Evolutionary conservation across 768 basidiomycete genomes (phyloP), one percentile per base, ranked within the genome.

Genomic region (Termitomyces titanicus): DNA sequence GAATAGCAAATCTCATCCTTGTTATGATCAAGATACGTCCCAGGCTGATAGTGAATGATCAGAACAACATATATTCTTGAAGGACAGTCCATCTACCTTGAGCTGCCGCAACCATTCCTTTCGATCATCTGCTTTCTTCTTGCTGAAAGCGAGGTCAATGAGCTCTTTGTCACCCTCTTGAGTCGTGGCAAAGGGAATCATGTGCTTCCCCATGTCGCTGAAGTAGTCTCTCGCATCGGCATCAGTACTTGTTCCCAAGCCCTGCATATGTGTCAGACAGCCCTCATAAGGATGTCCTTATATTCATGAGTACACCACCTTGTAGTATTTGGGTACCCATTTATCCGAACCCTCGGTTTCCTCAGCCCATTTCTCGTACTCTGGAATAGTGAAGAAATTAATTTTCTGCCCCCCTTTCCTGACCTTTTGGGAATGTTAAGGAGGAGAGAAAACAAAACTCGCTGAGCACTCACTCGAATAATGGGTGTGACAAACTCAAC

Each of bases 401-500:
- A 83, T 82, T 51, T 80, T 79, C 60, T 89, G 80, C 51, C 86
- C 83, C 47, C 89, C 90, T 72, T 92, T 95, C 43, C 79, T 84
- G 31, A 88, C 87, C 87, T 90, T 59, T 10, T 37, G 34, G 20
- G 17, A 7, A 31, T 3, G 24, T 40, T 51, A 22, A 55, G 42
- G 34, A 17, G n/a, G 20, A 33, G 5, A 13, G 10, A 24, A 42
- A 7, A 10, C 3, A 47, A 38, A 24, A 50, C 42, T 13, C 40
- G 48, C 24, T 53, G 5, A 5, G 13, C 17, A 72, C 84, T 54
- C 63, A 97, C 93, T 62, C 94, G 85, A 57, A 98, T 94, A 66
- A 99, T 98, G 2, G 97, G 97, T 0, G 97, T 99, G 38, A 99
- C 92, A 69, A 99, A 99, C 67, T 99, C 97, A 35, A 98, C 92